Conservation (phyloP, 1,284 basidiomycete species). For the Apiotrichum laibachii region DNA sequence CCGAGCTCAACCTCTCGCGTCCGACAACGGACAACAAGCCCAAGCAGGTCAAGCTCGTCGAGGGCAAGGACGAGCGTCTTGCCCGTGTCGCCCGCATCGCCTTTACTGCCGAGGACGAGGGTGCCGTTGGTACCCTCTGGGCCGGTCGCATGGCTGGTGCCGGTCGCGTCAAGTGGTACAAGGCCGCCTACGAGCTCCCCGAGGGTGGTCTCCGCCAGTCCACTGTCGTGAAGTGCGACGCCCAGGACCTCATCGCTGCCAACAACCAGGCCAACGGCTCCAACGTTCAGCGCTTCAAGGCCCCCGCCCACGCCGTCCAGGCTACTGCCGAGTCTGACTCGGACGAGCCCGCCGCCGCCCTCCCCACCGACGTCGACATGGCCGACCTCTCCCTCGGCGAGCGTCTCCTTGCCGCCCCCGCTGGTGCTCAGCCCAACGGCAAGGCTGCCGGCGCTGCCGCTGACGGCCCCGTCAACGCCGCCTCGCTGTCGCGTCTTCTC, state of each 20-base stretch:
- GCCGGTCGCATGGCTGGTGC: constrained; percentile 65
- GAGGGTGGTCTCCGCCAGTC: constrained; percentile 49
- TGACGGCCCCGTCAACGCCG: constrained; percentile 64
- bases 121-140: constrained; percentile 57
- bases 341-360: constrained; percentile 48
- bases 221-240: constrained; percentile 56
- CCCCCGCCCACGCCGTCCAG: constrained; percentile 36
- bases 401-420: constrained; percentile 67
- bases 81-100: constrained; percentile 32
- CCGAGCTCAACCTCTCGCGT: constrained; percentile 53
- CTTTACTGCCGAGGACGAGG: constrained; percentile 51
- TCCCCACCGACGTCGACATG: constrained; percentile 68
- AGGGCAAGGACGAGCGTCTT: constrained; percentile 43
- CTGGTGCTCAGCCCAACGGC: constrained; percentile 45
- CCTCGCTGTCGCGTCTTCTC: constrained; percentile 87
- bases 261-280: constrained; percentile 29
- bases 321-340: constrained; percentile 35
- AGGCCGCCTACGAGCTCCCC: constrained; percentile 59
- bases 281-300: constrained; percentile 44
- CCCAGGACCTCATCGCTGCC: constrained; percentile 48
- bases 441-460: constrained; percentile 34
- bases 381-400: constrained; percentile 88
- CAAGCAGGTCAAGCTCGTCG: constrained; percentile 38
- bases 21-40: constrained; percentile 44
- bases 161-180: constrained; percentile 65